phyloP scores from a whole-genome alignment of 2,329 filamentous ascomycete genomes.

The Scolecobasidium constrictum region DNA sequence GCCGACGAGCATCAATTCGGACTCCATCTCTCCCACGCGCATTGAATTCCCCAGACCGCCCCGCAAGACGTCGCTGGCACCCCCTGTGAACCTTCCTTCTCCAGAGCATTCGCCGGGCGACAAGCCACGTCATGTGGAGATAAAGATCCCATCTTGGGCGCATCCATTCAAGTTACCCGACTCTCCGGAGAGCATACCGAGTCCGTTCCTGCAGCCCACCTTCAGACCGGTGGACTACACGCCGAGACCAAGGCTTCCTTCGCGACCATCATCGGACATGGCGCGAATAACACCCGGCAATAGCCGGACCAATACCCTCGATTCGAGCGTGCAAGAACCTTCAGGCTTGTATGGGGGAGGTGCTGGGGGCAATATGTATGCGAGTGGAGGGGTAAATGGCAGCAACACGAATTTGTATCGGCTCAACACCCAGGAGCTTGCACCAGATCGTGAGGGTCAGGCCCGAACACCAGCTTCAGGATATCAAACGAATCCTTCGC shows the following conservation, averaged over 20 bases:
- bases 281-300: conserved; percentile 33
- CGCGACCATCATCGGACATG: background rate
- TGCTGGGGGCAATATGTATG: conserved; percentile 23
- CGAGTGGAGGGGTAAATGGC: conserved; percentile 31
- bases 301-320: conserved; percentile 35
- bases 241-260: background rate
- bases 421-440: conserved; percentile 30
- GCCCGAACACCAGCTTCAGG: conserved; percentile 27
- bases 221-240: background rate
- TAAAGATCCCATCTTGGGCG: conserved; percentile 35
- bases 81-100: conserved; percentile 14
- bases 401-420: conserved; percentile 35
- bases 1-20: background rate
- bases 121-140: conserved; percentile 37
- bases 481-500: conserved; percentile 39
- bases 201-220: background rate
- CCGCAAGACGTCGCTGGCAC: conserved; percentile 17
- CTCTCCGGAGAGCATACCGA: conserved; percentile 19
- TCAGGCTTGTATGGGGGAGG: conserved; percentile 27
- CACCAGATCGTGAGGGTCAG: conserved; percentile 19
- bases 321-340: conserved; percentile 34
- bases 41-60: conserved; percentile 18
- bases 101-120: conserved; percentile 13
- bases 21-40: conserved; percentile 17
- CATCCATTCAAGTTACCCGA: conserved; percentile 26